Base-by-base conservation (phyloP, 768 basidiomycete species). In the Pleurotus ostreatus region DNA sequence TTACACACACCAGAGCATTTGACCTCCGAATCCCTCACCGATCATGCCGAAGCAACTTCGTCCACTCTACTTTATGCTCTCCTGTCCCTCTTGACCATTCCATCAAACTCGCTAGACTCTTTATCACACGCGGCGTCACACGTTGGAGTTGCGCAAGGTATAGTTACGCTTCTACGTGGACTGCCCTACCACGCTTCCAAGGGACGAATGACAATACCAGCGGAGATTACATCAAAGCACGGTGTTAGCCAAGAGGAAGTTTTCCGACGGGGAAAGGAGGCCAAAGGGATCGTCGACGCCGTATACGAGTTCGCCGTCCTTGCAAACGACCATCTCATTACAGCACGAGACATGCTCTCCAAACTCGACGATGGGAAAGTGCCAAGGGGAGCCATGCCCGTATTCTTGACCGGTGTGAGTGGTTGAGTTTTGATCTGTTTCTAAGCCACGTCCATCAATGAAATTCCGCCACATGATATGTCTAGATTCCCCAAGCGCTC, bases 221-320 rank as follows among this genome's bases (percentile, higher is more conserved):
- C 88, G 22, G 91, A 92, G 63, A 80, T 93, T 55, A 90, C 89
- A 12, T 86, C 88, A 41, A 85, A 78, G 59, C 87, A 92, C 61
- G 81, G 83, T 16, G 86, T 93, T 16, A 81, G 75, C 59, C 90
- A 92, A 67, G 90, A 94, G 66, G 86, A 89, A 13, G 83, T 94
- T 13, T 85, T 92, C 64, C 77, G 83, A 44, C 71, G 72, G 30
- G 84, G 84, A 4, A 70, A 73, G 12, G 61, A 72, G 8, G 84
- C 84, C 44, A 69, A 78, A 46, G 88, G 83, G 1, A 74, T 94
- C 13, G 83, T 83, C 48, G 86, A 91, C 57, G 91, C 92, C 0
- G 87, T 90, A 25, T 94, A 82, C 64, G 89, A 92, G 63, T 85
- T 93, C 69, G 92, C 92, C 34, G 85, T 84, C 7, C 66, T 86